Conservation (phyloP, 495 filamentous ascomycete species). For the Letharia columbiana region DNA sequence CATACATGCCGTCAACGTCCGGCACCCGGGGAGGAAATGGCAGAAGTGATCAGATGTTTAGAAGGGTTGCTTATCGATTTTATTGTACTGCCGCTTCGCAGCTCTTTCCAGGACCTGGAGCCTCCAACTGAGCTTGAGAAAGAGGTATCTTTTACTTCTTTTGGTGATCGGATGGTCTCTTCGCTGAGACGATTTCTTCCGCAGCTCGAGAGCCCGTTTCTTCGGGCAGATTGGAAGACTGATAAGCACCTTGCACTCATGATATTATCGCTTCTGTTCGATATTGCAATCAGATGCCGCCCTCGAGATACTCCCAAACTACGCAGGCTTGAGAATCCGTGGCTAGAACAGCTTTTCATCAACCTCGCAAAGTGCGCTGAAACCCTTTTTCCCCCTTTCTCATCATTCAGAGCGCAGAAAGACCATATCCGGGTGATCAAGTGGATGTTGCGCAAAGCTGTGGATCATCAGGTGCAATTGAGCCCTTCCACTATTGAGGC, state of each 20-base stretch:
- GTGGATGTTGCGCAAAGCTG: conserved; percentile 35
- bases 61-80: conserved; percentile 59
- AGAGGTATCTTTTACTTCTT: background rate
- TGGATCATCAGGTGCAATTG: conserved; percentile 29
- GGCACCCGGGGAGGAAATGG: conserved; percentile 2
- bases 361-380: conserved; percentile 31
- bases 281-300: conserved; percentile 47
- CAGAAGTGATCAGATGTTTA: conserved; percentile 31
- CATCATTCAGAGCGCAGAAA: conserved; percentile 7
- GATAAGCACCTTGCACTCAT: conserved; percentile 24
- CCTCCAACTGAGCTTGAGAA: background rate
- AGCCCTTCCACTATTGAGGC: conserved; percentile 23
- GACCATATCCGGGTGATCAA: conserved; percentile 24
- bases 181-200: background rate
- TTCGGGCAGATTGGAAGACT: conserved; percentile 9
- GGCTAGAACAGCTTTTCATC: conserved; percentile 60
- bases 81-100: conserved; percentile 59
- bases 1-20: conserved; percentile 11
- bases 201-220: background rate
- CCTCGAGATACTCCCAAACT: conserved; percentile 46
- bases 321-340: conserved; percentile 50
- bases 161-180: conserved; percentile 5
- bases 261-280: conserved; percentile 38
- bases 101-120: conserved; percentile 36
- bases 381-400: background rate